Conservation (phyloP, 164 flowering plant species). For the Vitis cinerea region DNA sequence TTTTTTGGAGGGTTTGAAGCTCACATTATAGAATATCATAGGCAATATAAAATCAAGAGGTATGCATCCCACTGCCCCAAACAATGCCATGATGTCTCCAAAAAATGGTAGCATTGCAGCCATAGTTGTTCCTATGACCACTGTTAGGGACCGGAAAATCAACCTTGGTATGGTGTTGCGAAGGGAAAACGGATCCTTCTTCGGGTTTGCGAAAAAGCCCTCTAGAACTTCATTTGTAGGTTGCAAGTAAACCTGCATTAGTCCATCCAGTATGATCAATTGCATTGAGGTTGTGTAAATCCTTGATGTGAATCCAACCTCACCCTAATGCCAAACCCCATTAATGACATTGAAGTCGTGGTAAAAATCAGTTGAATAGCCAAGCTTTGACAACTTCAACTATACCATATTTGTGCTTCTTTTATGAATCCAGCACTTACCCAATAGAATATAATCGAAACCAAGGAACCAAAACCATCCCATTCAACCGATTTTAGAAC, state of each 20-base stretch:
- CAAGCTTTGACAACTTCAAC: too few relatives aligned
- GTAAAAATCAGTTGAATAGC: too few relatives aligned
- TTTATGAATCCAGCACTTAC: too few relatives aligned
- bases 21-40: constrained; percentile 36
- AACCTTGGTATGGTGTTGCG: constrained; percentile 46
- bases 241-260: constrained; percentile 57
- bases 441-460: too few relatives aligned
- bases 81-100: constrained; percentile 47
- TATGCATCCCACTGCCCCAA: constrained; percentile 54
- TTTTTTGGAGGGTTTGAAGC: constrained; percentile 49
- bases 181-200: constrained; percentile 32
- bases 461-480: too few relatives aligned
- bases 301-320: too few relatives aligned
- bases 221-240: constrained; percentile 56
- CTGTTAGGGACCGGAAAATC: constrained; percentile 34
- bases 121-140: constrained; percentile 29
- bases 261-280: too few relatives aligned
- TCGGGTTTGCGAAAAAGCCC: constrained; percentile 33
- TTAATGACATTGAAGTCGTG: too few relatives aligned
- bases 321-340: too few relatives aligned
- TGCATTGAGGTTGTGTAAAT: too few relatives aligned
- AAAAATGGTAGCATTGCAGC: constrained; percentile 62
- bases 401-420: too few relatives aligned
- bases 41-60: constrained; percentile 60
- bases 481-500: too few relatives aligned